Percentiles rank a stretch among this genome's conserved stretches.
Evolutionary conservation across 331 rosid species (phyloP).

Genomic region (Saraca asoca): DNA sequence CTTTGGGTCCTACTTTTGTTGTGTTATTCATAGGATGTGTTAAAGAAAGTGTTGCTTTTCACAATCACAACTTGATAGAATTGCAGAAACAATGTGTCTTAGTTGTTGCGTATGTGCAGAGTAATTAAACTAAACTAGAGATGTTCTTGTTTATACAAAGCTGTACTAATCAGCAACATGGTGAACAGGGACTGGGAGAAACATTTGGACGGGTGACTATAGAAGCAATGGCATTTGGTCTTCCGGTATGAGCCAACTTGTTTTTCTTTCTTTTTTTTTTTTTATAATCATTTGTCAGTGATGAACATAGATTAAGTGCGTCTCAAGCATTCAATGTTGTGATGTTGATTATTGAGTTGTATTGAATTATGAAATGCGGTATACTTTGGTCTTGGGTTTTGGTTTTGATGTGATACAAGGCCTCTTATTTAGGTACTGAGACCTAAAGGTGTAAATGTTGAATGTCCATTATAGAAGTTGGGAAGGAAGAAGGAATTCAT

Average conservation of each 20-base stretch:
- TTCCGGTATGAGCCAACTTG: constrained; percentile 67
- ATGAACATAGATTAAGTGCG: background rate
- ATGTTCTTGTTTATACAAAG: constrained; percentile 8
- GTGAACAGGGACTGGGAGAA: constrained; percentile 87
- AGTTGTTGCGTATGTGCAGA: background rate
- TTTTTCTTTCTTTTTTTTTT: background rate
- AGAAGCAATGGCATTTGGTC: constrained; percentile 93
- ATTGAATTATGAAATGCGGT: too few relatives aligned
- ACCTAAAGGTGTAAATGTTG: too few relatives aligned
- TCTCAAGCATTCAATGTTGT: too few relatives aligned
- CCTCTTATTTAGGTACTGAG: too few relatives aligned
- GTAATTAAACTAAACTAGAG: constrained; percentile 4
- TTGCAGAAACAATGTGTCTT: constrained; percentile 10
- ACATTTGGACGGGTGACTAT: constrained; percentile 93
- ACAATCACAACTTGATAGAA: constrained; percentile 8
- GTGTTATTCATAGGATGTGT: background rate
- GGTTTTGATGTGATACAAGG: too few relatives aligned
- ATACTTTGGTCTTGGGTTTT: too few relatives aligned
- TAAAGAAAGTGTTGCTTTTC: background rate
- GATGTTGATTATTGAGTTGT: too few relatives aligned
- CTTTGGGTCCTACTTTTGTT: background rate
- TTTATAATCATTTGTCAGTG: too few relatives aligned
- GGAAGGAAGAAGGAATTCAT: too few relatives aligned
- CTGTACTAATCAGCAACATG: constrained; percentile 34
- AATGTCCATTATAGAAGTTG: too few relatives aligned